Percentiles rank a stretch among this genome's conserved stretches.
Conservation (phyloP, 2,329 filamentous ascomycete species). For the Escovopsis sp. region DNA sequence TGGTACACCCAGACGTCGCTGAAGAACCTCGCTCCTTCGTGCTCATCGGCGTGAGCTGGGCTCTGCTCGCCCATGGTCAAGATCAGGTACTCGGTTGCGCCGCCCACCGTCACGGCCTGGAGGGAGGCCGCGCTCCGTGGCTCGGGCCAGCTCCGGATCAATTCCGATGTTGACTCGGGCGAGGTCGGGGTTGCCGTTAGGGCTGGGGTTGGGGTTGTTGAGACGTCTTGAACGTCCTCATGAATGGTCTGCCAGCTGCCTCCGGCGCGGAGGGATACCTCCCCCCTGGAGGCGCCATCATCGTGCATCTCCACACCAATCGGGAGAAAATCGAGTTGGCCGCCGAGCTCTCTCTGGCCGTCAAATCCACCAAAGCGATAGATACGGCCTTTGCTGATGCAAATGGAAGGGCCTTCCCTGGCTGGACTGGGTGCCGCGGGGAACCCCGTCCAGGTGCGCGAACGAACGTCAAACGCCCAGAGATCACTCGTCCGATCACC, state of each 20-base stretch:
- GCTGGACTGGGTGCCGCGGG: constrained; percentile 51
- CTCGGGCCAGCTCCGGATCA: constrained; percentile 32
- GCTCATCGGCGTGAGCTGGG: constrained; percentile 29
- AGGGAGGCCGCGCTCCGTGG: constrained; percentile 39
- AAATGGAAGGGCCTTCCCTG: constrained; percentile 53
- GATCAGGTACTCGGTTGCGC: constrained; percentile 47
- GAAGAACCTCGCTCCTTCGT: constrained; percentile 38
- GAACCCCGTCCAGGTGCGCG: constrained; percentile 51
- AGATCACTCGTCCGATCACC: constrained; percentile 51
- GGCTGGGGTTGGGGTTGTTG: no score
- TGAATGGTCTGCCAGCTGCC: constrained; percentile 40
- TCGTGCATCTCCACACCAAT: constrained; percentile 42
- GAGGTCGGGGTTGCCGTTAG: constrained; percentile 16
- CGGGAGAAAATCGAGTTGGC: constrained; percentile 51
- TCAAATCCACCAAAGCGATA: constrained; percentile 76
- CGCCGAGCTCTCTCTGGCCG: constrained; percentile 53
- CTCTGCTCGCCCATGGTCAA: constrained; percentile 44
- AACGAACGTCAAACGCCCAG: constrained; percentile 61
- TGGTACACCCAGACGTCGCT: constrained; percentile 51
- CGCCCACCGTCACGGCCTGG: constrained; percentile 40
- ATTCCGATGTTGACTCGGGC: constrained; percentile 21
- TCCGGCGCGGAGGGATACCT: constrained; percentile 35
- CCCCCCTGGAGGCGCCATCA: constrained; percentile 31
- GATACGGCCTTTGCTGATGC: constrained; percentile 46
- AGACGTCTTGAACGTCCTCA: constrained; percentile 11